A percentile compares a stretch with the other conserved stretches of the same genome.
These are phyloP conservation scores for Fusarium protoensiforme DNA, from an alignment of 2,329 filamentous ascomycete genomes.

Conservation along the genomic window DNA sequence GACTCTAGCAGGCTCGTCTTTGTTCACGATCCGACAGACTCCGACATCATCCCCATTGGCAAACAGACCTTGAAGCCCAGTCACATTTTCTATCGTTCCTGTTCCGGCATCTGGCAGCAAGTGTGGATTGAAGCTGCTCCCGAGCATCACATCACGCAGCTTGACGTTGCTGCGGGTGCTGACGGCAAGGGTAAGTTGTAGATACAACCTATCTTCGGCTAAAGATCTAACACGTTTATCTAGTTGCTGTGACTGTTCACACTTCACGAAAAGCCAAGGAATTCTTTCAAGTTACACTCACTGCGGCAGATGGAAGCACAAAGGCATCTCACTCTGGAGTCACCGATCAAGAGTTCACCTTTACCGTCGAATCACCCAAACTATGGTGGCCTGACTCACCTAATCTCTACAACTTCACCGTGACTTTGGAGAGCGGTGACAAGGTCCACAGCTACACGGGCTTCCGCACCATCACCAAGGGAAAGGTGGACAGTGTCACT, in stretches of 20 bases:
- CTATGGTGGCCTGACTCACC: slow-evolving; percentile 75
- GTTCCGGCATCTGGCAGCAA: slow-evolving; percentile 79
- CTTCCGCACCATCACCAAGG: slow-evolving; percentile 72
- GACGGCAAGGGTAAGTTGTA: slow-evolving; percentile 9
- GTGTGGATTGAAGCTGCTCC: slow-evolving; percentile 78
- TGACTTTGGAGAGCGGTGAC: slow-evolving; percentile 61
- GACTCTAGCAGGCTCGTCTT: slow-evolving; percentile 53
- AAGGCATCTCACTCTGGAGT: slow-evolving; percentile 27
- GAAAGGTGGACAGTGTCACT: slow-evolving; percentile 66
- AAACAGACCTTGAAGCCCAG: slow-evolving; percentile 69
- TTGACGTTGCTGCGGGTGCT: slow-evolving; percentile 68
- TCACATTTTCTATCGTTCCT: slow-evolving; percentile 78
- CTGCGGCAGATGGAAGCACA: background rate
- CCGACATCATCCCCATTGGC: slow-evolving; percentile 70
- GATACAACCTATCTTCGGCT: too few species aligned
- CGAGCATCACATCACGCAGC: slow-evolving; percentile 63
- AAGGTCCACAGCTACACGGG: slow-evolving; percentile 73
- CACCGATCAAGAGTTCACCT: slow-evolving; percentile 63
- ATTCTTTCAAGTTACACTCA: background rate
- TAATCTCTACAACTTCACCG: slow-evolving; percentile 71
- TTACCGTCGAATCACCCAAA: slow-evolving; percentile 64
- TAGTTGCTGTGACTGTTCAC: slow-evolving; percentile 13
- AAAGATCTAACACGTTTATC: background rate
- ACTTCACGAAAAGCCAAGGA: background rate
- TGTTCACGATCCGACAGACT: slow-evolving; percentile 75